phyloP scores from a whole-genome alignment of 768 basidiomycete species.

The Melanogaster broomeanus region DNA sequence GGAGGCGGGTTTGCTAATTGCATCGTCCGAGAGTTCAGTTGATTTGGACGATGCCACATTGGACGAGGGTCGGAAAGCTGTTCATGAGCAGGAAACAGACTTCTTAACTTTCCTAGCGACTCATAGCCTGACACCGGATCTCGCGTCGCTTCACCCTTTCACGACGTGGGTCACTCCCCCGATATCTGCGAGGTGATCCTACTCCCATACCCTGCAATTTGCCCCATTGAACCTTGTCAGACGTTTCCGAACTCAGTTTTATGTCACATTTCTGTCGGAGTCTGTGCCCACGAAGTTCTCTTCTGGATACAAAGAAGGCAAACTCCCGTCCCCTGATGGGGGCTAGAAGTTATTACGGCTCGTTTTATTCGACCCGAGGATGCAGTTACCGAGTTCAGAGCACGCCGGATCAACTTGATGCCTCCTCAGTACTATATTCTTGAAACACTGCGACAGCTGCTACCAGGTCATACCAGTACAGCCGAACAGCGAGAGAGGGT shows the following conservation, averaged over 20 bases:
- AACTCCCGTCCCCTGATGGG: constrained; percentile 69
- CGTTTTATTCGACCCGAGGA: constrained; percentile 60
- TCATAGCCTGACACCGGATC: constrained; percentile 46
- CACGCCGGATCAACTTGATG: constrained; percentile 59
- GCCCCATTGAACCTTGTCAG: constrained; percentile 34
- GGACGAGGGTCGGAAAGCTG: constrained; percentile 53
- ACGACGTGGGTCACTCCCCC: constrained; percentile 77
- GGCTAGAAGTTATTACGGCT: constrained; percentile 67
- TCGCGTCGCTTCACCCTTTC: constrained; percentile 58
- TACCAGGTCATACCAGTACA: constrained; percentile 45
- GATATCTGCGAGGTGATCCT: constrained; percentile 46
- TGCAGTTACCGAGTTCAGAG: constrained; percentile 53
- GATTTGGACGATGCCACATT: constrained; percentile 38
- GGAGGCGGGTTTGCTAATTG: constrained; percentile 68
- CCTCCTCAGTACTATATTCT: constrained; percentile 78
- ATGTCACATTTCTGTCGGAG: constrained; percentile 57
- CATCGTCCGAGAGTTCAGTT: constrained; percentile 35
- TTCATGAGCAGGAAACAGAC: constrained; percentile 51
- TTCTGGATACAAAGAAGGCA: constrained; percentile 55
- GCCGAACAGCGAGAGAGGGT: constrained; percentile 48
- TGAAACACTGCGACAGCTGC: constrained; percentile 55
- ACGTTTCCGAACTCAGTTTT: constrained; percentile 75
- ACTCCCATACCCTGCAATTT: background rate
- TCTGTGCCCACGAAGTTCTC: constrained; percentile 48
- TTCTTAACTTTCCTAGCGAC: constrained; percentile 56